Evolutionary conservation across 2,329 filamentous ascomycete genomes (phyloP).

Genomic region (Coniochaeta prunicola): DNA sequence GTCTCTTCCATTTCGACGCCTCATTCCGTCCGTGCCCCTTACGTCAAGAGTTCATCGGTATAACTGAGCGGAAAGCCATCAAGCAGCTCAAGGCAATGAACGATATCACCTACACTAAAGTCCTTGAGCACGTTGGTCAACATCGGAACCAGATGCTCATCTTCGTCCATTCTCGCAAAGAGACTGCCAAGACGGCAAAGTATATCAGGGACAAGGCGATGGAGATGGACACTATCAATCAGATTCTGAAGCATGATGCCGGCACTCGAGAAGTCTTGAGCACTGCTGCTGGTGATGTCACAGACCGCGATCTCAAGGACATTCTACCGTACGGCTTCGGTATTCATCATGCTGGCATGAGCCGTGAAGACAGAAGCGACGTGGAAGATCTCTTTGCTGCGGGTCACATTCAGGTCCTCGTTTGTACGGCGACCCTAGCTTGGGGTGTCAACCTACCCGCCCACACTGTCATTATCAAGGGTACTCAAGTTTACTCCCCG

Average conservation of each 20-base stretch:
- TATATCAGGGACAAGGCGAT: constrained; percentile 95
- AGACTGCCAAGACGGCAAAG: constrained; percentile 94
- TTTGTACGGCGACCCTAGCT: constrained; percentile 94
- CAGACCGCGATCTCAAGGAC: constrained; percentile 86
- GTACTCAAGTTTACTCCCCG: constrained; percentile 94
- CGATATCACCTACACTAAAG: constrained; percentile 95
- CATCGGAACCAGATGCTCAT: constrained; percentile 97
- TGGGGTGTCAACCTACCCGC: constrained; percentile 99
- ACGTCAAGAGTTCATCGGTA: constrained; percentile 93
- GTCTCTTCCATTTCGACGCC: constrained; percentile 92
- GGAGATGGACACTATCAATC: constrained; percentile 94
- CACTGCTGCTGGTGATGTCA: constrained; percentile 74
- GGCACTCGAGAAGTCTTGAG: constrained; percentile 83
- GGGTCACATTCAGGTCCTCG: constrained; percentile 87
- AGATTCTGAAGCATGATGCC: constrained; percentile 88
- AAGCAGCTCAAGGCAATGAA: constrained; percentile 99
- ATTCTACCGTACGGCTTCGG: constrained; percentile 93
- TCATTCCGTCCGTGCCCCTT: constrained; percentile 90
- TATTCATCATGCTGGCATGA: constrained; percentile 98
- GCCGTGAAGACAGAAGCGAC: constrained; percentile 83
- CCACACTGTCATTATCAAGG: constrained; percentile 98
- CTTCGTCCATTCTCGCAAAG: constrained; percentile 96
- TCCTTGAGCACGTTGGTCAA: constrained; percentile 89
- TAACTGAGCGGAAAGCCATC: constrained; percentile 96
- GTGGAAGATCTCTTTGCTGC: constrained; percentile 93